Base-by-base conservation (phyloP, 352 stramenopile species). In the Phytophthora vignae region DNA sequence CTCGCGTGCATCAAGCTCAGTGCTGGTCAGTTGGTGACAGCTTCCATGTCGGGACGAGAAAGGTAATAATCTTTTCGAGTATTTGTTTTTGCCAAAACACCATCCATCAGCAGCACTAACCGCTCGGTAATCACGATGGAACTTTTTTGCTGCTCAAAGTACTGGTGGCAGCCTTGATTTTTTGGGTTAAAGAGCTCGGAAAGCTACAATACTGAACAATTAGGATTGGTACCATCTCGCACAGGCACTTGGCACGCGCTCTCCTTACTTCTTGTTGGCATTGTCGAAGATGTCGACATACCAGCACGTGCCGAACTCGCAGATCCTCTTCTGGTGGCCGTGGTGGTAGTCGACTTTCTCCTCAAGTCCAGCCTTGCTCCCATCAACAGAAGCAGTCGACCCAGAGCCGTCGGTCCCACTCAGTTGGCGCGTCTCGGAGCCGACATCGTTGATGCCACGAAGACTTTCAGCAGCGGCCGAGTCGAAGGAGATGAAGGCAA, bases 371-470 rank as follows among this genome's bases (percentile, higher is more conserved):
- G 38, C 12, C 53, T 69, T 64, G 66, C 66, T 73, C 3, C 38
- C 66, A 4, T 68, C 21, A 36, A 54, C 31, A 22, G 22, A 40
- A 8, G 31, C 31, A 36, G 10, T 10, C 7, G 31, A 36, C 31
- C 31, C 31, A 36, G 31, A 12, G 31, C 54, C 60, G 36, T 64
- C 44, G n/a, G 12, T 2, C 46, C 60, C 52, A 27, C 49, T 29
- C n/a, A 74, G 60, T 19, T 36, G 46, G 25, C 60, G 67, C 6
- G 38, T 44, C 55, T 74, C 54, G 3, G 46, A 50, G 15, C 15
- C 40, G 5, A 61, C 60, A 9, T 69, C 67, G n/a, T 50, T 60
- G 7, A 14, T 19, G 4, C 60, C 67, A 27, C 67, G 60, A 10
- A 74, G 44, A 52, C 25, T 22, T 31, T 49, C 25, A 15, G 46